Base-by-base conservation (phyloP, 148 eudicot species). In the Cornus kousa region DNA sequence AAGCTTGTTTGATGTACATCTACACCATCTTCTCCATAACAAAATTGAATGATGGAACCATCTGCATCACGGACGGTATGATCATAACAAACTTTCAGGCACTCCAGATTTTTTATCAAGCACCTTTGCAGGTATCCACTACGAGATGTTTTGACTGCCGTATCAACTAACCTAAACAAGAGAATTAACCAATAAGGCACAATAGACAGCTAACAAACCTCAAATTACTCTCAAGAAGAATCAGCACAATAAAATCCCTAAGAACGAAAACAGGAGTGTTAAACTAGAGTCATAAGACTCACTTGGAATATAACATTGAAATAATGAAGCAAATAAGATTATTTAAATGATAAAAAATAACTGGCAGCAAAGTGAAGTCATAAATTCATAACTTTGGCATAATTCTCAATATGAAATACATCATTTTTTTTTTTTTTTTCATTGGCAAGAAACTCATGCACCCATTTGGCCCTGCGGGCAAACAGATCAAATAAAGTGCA, bases 101-200 rank as follows among this genome's bases (percentile, higher is more conserved):
- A 82, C 91, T 96, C 99, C 0, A 96, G 90, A 76, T 96, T 96
- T 87, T 96, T 96, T 50, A 96, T 78, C 76, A 96, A 84, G 79
- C 99, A 96, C 82, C 99, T 85, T 81, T 96, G 99, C 39, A 96
- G 86, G 87, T 96, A 96, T 78, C 99, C 99, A 89, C 99, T 96
- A 35, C 99, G 98, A 82, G 99, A 93, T 66, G 99, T 96, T 88
- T 96, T 96, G 16, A 96, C 99, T 32, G 99, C 99, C 57, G 99
- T 96, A 82, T 96, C 99, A 72, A 96, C 99, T 74, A 96, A 82
- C 84, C 99, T 96, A 80, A 59, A 50, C 28, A 73, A 75, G 17
- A 74, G 1, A 74, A 71, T 10, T 35, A 16, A 59, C 67, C 7
- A 39, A 20, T 78, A 60, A 80, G 40, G 74, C 67, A 33, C 24